phyloP scores from a whole-genome alignment of 257 asterid genomes.

The Solanum sejunctum region DNA sequence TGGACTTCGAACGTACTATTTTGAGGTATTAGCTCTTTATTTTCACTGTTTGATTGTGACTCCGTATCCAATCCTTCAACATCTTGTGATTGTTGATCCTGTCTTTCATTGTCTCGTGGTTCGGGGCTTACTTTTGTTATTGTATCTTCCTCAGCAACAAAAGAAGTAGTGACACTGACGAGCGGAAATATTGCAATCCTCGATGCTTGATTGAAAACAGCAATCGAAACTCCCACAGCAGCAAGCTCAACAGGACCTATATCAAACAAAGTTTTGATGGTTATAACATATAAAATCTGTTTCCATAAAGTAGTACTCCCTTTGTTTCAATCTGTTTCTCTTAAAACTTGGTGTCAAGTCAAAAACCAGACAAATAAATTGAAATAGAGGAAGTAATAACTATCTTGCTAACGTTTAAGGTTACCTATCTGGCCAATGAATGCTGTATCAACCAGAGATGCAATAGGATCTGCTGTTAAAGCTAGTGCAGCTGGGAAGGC shows the following conservation, averaged over 20 bases:
- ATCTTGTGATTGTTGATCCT: neutral
- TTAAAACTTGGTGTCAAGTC: neutral
- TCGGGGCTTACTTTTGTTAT: conserved; percentile 1
- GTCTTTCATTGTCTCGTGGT: neutral
- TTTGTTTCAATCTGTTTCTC: neutral
- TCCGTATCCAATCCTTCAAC: conserved; percentile 21
- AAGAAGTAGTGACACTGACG: conserved; percentile 59
- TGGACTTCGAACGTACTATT: conserved; percentile 12
- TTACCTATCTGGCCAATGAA: conserved; percentile 78
- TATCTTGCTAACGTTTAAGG: neutral
- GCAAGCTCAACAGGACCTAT: conserved; percentile 59
- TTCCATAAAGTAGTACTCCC: neutral
- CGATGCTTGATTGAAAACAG: conserved; percentile 60
- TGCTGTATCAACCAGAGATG: conserved; percentile 74
- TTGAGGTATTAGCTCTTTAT: conserved; percentile 33
- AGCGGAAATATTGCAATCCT: conserved; percentile 59
- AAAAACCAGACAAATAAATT: neutral
- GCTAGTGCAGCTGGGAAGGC: conserved; percentile 72
- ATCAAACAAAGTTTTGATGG: neutral
- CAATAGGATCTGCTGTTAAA: conserved; percentile 79
- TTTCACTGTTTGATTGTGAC: conserved; percentile 20
- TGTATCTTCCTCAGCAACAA: conserved; percentile 60
- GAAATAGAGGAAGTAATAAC: neutral
- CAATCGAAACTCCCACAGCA: conserved; percentile 68
- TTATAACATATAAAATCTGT: neutral